Conservation (phyloP, 441 rosid genomes). For the Brassica balearica region DNA sequence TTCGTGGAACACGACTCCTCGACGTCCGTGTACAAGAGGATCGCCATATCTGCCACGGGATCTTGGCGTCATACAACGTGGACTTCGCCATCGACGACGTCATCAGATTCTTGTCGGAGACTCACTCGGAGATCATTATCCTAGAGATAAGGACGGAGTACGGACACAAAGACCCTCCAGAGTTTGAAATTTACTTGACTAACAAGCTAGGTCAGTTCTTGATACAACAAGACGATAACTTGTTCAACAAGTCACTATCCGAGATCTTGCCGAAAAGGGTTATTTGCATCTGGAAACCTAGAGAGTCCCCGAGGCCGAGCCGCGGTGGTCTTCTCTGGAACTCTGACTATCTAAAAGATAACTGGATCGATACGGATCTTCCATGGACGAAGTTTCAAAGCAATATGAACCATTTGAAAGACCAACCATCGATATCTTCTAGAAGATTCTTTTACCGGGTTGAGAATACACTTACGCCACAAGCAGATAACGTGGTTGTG, state of each 20-base stretch:
- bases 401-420: slow-evolving; percentile 65
- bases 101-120: slow-evolving; percentile 77
- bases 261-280: slow-evolving; percentile 78
- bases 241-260: slow-evolving; percentile 64
- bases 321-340: slow-evolving; percentile 73
- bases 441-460: slow-evolving; percentile 82
- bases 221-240: slow-evolving; percentile 71
- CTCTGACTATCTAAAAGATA: slow-evolving; percentile 70
- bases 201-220: slow-evolving; percentile 66
- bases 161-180: slow-evolving; percentile 78
- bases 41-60: slow-evolving; percentile 81
- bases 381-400: slow-evolving; percentile 83
- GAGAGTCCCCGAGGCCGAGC: slow-evolving; percentile 64
- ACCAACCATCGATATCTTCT: slow-evolving; percentile 57
- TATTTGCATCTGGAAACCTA: slow-evolving; percentile 88
- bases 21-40: slow-evolving; percentile 78
- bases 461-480: slow-evolving; percentile 85
- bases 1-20: slow-evolving; percentile 65
- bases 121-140: slow-evolving; percentile 77
- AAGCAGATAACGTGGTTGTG: slow-evolving; percentile 75
- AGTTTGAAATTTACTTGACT: slow-evolving; percentile 69
- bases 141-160: slow-evolving; percentile 85
- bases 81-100: slow-evolving; percentile 70
- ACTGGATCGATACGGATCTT: slow-evolving; percentile 89
- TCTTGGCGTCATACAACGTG: slow-evolving; percentile 62